These are phyloP conservation scores for Penicillium sp. DNA, from an alignment of 2,329 filamentous ascomycete species.

Conservation along the genomic window DNA sequence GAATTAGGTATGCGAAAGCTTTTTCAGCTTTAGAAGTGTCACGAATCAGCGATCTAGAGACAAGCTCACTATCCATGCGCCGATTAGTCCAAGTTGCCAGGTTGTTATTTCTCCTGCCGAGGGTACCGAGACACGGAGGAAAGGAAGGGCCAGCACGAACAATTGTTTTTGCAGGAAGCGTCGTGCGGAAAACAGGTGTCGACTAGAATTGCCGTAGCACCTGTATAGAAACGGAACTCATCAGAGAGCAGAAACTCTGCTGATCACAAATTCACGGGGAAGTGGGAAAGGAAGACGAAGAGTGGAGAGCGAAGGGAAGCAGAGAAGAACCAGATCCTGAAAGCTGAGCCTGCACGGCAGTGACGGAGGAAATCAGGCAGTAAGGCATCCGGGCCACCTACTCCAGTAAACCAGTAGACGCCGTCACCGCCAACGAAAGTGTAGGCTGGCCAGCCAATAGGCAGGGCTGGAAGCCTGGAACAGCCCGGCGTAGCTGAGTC, in stretches of 20 bases:
- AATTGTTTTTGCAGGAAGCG: slow-evolving; percentile 4
- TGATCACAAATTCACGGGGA: slow-evolving; percentile 10
- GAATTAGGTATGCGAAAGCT: neutral
- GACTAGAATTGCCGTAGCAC: slow-evolving; percentile 45
- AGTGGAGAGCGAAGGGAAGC: slow-evolving; percentile 14
- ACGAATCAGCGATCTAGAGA: slow-evolving; percentile 5
- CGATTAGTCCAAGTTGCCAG: slow-evolving; percentile 17
- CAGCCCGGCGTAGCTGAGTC: slow-evolving; percentile 21
- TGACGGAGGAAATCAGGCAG: neutral
- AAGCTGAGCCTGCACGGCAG: slow-evolving; percentile 6
- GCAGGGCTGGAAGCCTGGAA: neutral
- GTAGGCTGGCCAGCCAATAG: neutral
- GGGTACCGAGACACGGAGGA: slow-evolving; percentile 26
- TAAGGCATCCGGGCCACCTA: neutral
- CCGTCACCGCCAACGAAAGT: neutral
- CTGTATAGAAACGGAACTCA: slow-evolving; percentile 41
- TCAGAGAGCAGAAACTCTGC: slow-evolving; percentile 42
- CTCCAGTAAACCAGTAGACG: neutral
- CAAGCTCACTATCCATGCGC: neutral
- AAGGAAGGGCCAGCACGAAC: slow-evolving; percentile 28
- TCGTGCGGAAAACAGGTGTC: slow-evolving; percentile 37
- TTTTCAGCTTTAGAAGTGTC: slow-evolving; percentile 1
- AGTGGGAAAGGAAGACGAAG: slow-evolving; percentile 19
- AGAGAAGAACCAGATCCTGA: slow-evolving; percentile 12
- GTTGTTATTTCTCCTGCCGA: slow-evolving; percentile 21